These are phyloP conservation scores for Hericium erinaceus DNA, from an alignment of 768 basidiomycete genomes.

Conservation along the genomic window DNA sequence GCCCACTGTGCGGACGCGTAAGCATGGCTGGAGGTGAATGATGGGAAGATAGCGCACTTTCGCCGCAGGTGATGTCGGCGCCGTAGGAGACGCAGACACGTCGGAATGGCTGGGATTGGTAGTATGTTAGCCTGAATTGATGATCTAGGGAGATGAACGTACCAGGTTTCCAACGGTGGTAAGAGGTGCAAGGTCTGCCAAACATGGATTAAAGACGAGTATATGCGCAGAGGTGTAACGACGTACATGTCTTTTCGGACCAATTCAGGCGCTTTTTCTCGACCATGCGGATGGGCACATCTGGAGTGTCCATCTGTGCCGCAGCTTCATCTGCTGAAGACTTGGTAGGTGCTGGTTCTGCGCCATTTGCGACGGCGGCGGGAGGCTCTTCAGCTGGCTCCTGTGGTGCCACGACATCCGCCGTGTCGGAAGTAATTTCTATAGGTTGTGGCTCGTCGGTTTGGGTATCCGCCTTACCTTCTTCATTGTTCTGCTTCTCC, in stretches of 20 bases:
- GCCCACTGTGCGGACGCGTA: conserved; percentile 52
- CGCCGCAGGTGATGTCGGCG: conserved; percentile 91
- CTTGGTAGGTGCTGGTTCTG: conserved; percentile 8
- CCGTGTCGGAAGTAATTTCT: conserved; percentile 5
- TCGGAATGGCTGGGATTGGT: conserved; percentile 70
- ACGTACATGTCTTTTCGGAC: conserved; percentile 76
- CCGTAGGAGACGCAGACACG: conserved; percentile 80
- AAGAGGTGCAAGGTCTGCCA: conserved; percentile 60
- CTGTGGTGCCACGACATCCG: conserved; percentile 12
- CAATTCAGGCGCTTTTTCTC: conserved; percentile 89
- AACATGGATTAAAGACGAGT: conserved; percentile 25
- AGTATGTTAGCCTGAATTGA: too few species aligned
- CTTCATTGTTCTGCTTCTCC: conserved; percentile 16
- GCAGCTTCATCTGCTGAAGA: conserved; percentile 15
- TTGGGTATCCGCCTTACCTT: neutral
- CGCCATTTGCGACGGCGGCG: neutral
- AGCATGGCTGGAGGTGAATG: neutral
- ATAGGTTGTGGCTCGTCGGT: neutral
- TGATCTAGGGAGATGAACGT: too few species aligned
- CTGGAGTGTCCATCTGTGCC: conserved; percentile 46
- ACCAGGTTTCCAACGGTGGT: conserved; percentile 96
- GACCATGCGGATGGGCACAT: conserved; percentile 56
- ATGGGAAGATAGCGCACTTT: conserved; percentile 46
- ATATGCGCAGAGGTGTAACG: neutral
- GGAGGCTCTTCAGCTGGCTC: conserved; percentile 4